phyloP scores from a whole-genome alignment of 1,139 yeast genomes.

The Candida sanyaensis region DNA sequence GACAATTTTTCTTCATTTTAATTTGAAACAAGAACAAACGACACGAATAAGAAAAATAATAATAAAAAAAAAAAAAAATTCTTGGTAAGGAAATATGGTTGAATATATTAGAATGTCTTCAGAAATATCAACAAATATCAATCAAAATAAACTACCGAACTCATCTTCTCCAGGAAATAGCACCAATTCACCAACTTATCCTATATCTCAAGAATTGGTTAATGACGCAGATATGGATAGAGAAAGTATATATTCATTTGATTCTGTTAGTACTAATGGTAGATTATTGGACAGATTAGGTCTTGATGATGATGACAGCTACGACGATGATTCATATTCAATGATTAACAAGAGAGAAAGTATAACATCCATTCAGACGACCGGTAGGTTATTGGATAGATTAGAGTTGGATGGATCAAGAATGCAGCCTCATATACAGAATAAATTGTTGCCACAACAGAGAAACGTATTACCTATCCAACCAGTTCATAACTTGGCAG shows the following conservation, averaged over 20 bases:
- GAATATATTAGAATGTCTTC: not conserved
- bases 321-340: slow-evolving; percentile 6
- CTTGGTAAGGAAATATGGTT: not conserved
- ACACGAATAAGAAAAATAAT: not conserved
- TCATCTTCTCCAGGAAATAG: not conserved
- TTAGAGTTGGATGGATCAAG: slow-evolving; percentile 22
- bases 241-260: slow-evolving; percentile 40
- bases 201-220: slow-evolving; percentile 3
- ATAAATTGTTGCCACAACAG: slow-evolving; percentile 2
- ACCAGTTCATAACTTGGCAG: slow-evolving; percentile 10
- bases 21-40: not conserved
- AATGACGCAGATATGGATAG: slow-evolving; percentile 11
- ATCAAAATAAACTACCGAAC: not conserved
- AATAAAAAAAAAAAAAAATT: no score
- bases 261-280: slow-evolving; percentile 47
- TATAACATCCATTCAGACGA: slow-evolving; percentile 25
- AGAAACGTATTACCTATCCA: slow-evolving; percentile 6
- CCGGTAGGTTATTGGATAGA: slow-evolving; percentile 32
- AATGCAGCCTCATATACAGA: slow-evolving; percentile 7
- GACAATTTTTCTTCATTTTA: not conserved
- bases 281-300: slow-evolving; percentile 44
- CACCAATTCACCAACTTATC: not conserved
- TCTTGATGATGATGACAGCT: slow-evolving; percentile 24
- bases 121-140: not conserved
- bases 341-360: slow-evolving; percentile 22